Conservation (phyloP, 306 rosid species). For the Citrullus colocynthis region DNA sequence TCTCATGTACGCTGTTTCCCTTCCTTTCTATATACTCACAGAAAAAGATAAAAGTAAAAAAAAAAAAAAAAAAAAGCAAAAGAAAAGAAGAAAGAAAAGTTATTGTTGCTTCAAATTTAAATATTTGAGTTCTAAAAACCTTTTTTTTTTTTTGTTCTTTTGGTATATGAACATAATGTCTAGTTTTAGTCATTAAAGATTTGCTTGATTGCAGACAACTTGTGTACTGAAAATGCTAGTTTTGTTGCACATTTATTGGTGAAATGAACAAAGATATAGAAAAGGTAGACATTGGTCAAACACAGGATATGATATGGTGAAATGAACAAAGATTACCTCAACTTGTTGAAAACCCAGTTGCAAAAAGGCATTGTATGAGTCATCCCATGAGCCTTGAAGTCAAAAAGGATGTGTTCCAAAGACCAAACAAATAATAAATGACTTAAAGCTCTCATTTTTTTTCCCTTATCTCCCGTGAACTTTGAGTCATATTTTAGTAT, state of each 20-base stretch:
- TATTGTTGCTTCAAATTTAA: not conserved
- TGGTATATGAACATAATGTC: not conserved
- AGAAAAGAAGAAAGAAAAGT: not conserved
- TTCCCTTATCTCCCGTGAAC: not conserved
- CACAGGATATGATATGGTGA: not conserved
- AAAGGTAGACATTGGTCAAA: not conserved
- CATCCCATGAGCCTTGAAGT: not conserved
- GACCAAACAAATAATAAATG: not conserved
- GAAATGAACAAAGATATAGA: not conserved
- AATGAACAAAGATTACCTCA: slow-evolving; percentile 2
- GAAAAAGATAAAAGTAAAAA: not conserved
- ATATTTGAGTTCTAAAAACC: not conserved
- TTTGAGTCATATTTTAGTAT: not conserved
- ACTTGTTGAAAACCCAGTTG: not conserved
- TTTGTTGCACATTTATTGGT: not conserved
- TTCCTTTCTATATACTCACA: not conserved
- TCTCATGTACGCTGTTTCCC: not conserved
- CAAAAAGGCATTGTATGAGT: slow-evolving; percentile 7
- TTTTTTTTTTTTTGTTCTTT: no score
- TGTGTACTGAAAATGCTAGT: not conserved
- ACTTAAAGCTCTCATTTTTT: not conserved
- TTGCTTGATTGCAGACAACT: not conserved
- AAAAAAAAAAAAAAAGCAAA: not conserved
- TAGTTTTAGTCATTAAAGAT: not conserved
- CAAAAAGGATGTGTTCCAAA: slow-evolving; percentile 4